A percentile compares a stretch with the other conserved stretches of the same genome.
Conservation (phyloP, 1,284 basidiomycete genomes). For the Athelia sp. region DNA sequence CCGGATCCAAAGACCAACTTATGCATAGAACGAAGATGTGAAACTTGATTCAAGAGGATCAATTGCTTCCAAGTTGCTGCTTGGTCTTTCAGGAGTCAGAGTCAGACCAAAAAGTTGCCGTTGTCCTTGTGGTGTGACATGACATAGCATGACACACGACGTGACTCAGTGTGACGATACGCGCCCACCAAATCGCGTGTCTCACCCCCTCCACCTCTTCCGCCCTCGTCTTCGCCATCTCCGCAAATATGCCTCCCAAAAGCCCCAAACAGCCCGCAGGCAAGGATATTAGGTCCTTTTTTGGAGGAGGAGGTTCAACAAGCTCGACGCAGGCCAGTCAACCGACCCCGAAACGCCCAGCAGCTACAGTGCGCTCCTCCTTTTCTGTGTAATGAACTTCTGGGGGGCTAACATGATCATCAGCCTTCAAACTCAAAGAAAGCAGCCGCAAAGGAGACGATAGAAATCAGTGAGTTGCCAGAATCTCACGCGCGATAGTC, state of each 20-base stretch:
- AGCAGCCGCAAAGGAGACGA: slow-evolving; percentile 12
- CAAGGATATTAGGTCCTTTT: slow-evolving; percentile 42
- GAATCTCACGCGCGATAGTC: background rate
- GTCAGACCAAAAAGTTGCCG: too few species aligned
- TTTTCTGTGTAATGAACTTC: background rate
- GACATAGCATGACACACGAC: too few species aligned
- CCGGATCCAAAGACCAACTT: too few species aligned
- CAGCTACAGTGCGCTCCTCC: slow-evolving; percentile 9
- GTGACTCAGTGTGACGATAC: background rate
- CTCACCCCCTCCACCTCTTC: background rate
- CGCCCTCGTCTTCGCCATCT: too few species aligned
- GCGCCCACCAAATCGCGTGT: background rate
- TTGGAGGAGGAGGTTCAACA: slow-evolving; percentile 18
- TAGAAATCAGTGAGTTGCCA: slow-evolving; percentile 25
- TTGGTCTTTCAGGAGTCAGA: too few species aligned
- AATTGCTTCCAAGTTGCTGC: too few species aligned
- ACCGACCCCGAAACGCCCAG: slow-evolving; percentile 2
- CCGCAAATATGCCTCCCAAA: background rate
- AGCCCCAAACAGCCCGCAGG: slow-evolving; percentile 16
- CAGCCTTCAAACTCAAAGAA: slow-evolving; percentile 9
- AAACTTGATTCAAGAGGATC: too few species aligned
- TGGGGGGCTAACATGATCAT: background rate
- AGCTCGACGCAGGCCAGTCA: slow-evolving; percentile 7
- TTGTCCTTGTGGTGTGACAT: too few species aligned
- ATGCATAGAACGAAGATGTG: too few species aligned